These are phyloP conservation scores for Plasmopara halstedii DNA, from an alignment of 352 stramenopile genomes.

Conservation along the genomic window DNA sequence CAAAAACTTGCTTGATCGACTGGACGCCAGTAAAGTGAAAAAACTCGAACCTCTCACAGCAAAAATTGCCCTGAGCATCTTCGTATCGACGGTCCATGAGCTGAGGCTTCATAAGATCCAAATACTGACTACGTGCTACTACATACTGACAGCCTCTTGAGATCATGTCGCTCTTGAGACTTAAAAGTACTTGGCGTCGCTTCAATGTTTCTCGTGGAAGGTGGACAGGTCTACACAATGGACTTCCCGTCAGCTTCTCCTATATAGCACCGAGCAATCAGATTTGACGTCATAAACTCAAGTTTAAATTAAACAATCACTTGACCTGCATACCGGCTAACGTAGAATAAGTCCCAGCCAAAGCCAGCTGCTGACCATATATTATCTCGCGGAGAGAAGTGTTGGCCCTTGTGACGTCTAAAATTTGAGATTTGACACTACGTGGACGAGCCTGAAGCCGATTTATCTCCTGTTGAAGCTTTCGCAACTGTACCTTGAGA, in stretches of 20 bases:
- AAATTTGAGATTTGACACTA: constrained; percentile 13
- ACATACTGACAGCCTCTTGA: constrained; percentile 28
- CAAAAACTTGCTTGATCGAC: constrained; percentile 47
- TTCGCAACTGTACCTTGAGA: constrained; percentile 12
- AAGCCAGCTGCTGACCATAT: constrained; percentile 12
- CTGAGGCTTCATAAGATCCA: constrained; percentile 29
- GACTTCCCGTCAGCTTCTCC: constrained; percentile 21
- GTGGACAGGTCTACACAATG: constrained; percentile 19
- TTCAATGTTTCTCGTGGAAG: constrained; percentile 21
- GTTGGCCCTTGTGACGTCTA: constrained; percentile 11
- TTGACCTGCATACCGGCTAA: constrained; percentile 17
- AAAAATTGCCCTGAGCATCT: constrained; percentile 25
- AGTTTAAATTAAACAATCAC: constrained; percentile 2
- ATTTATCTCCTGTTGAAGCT: constrained; percentile 13
- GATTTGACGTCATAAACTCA: background rate
- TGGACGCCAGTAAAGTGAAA: constrained; percentile 32
- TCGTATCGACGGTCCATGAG: constrained; percentile 20
- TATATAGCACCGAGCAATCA: constrained; percentile 4
- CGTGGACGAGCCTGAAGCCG: constrained; percentile 14
- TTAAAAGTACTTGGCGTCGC: constrained; percentile 28
- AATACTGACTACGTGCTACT: constrained; percentile 24
- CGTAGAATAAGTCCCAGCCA: constrained; percentile 9
- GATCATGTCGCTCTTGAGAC: constrained; percentile 31
- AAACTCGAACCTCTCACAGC: constrained; percentile 27
- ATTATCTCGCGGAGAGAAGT: constrained; percentile 22